Conservation (phyloP, 139 green algal species). For the Chlorella sorokiniana region DNA sequence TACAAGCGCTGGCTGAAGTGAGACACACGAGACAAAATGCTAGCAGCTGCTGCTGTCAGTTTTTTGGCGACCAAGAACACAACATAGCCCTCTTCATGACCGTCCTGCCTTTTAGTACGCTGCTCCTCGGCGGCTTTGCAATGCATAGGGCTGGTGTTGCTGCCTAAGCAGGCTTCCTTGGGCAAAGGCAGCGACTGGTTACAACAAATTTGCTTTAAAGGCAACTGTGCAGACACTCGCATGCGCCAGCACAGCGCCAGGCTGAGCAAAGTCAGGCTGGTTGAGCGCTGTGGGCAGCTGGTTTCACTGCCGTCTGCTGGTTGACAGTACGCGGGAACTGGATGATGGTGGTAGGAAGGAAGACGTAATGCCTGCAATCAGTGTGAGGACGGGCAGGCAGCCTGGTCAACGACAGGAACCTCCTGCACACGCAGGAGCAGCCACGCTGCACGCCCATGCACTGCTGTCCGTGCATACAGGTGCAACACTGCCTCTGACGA, state of each 20-base stretch:
- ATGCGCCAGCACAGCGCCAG: not conserved
- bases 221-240: not conserved
- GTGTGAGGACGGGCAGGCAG: not conserved
- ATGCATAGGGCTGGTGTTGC: too few relatives aligned
- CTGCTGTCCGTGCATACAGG: too few relatives aligned
- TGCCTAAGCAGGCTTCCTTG: too few relatives aligned
- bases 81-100: not conserved
- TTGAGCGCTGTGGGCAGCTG: constrained; percentile 81
- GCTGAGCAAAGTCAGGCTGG: constrained; percentile 66
- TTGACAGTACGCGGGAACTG: constrained; percentile 58
- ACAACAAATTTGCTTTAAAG: not conserved
- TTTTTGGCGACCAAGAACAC: not conserved
- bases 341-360: constrained; percentile 86
- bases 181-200: not conserved
- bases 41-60: too few relatives aligned
- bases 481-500: not conserved
- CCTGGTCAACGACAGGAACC: not conserved
- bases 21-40: too few relatives aligned
- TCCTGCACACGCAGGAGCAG: not conserved
- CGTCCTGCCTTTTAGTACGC: not conserved
- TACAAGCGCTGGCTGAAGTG: too few relatives aligned
- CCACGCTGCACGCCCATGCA: not conserved
- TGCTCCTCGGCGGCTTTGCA: too few relatives aligned
- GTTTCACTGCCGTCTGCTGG: constrained; percentile 53
- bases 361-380: constrained; percentile 82